These are phyloP conservation scores for Amaranthus tricolor DNA, from an alignment of 179 eudicot species.

Conservation along the genomic window DNA sequence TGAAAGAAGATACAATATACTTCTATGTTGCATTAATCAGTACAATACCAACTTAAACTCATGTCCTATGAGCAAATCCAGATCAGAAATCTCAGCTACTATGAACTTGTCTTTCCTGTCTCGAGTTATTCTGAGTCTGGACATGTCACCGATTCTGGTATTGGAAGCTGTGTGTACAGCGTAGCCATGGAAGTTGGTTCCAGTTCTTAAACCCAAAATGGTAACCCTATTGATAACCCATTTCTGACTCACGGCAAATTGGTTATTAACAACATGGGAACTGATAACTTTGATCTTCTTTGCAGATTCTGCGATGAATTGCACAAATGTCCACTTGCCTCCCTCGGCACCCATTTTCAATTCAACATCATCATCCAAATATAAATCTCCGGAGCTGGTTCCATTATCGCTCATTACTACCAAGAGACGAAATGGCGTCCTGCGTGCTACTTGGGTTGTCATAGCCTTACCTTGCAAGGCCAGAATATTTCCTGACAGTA, in stretches of 20 bases:
- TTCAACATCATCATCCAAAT: constrained; percentile 65
- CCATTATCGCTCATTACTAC: constrained; percentile 34
- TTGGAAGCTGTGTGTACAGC: constrained; percentile 1
- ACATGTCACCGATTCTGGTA: not conserved
- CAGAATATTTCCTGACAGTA: constrained; percentile 22
- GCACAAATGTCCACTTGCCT: constrained; percentile 55
- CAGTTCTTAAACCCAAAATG: constrained; percentile 32
- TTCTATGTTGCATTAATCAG: not conserved
- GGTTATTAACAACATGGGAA: constrained; percentile 47
- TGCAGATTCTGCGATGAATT: constrained; percentile 31
- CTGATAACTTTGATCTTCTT: constrained; percentile 26
- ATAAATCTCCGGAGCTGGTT: constrained; percentile 50
- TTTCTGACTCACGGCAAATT: constrained; percentile 42
- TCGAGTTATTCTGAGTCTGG: constrained; percentile 6
- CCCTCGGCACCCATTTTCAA: constrained; percentile 47
- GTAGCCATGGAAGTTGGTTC: constrained; percentile 20
- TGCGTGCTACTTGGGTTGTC: constrained; percentile 63
- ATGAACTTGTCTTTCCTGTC: constrained; percentile 21
- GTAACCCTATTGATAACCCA: constrained; percentile 53
- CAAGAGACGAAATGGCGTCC: constrained; percentile 53
- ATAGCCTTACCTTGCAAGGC: constrained; percentile 75
- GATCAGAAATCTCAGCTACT: constrained; percentile 23
- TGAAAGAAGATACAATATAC: not conserved
- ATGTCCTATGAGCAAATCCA: constrained; percentile 26
- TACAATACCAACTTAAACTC: constrained; percentile 21